Percentiles rank a stretch among this genome's conserved stretches.
phyloP scores from a whole-genome alignment of 345 rosid genomes.

The Gossypium arboreum region DNA sequence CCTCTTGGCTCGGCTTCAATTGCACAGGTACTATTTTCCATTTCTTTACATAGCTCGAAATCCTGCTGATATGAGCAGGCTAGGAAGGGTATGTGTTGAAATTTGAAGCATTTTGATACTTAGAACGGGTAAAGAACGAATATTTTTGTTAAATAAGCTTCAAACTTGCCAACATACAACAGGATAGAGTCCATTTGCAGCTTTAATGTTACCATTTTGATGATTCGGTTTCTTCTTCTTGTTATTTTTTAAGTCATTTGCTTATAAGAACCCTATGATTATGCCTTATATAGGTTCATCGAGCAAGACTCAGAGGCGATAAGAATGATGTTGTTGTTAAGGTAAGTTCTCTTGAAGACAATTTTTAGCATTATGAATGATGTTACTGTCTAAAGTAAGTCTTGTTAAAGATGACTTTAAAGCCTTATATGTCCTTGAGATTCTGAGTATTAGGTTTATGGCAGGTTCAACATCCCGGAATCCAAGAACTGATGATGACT shows the following conservation, averaged over 20 bases:
- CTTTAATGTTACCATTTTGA: not conserved
- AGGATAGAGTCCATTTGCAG: not conserved
- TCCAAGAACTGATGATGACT: slow-evolving; percentile 88
- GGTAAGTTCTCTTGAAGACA: slow-evolving; percentile 40
- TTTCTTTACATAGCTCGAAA: not conserved
- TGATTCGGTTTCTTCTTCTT: not conserved
- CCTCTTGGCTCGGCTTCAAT: slow-evolving; percentile 98
- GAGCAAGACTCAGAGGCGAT: slow-evolving; percentile 72
- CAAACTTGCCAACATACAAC: not conserved
- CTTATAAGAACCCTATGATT: not conserved
- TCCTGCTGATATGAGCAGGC: not conserved
- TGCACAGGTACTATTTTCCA: slow-evolving; percentile 64
- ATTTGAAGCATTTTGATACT: not conserved
- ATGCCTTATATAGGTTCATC: slow-evolving; percentile 56
- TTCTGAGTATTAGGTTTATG: slow-evolving; percentile 23
- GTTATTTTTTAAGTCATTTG: not conserved
- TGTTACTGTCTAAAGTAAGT: slow-evolving; percentile 81
- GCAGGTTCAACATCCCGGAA: slow-evolving; percentile 96
- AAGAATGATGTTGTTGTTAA: slow-evolving; percentile 77
- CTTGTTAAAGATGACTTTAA: slow-evolving; percentile 14
- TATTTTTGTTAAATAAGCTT: not conserved
- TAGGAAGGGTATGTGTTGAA: slow-evolving; percentile 2
- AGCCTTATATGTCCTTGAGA: slow-evolving; percentile 9
- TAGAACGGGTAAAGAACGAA: not conserved
- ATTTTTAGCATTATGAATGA: slow-evolving; percentile 43